A percentile compares a stretch with the other conserved stretches of the same genome.
Evolutionary conservation across 306 rosid genomes (phyloP).

Genomic region (Castanea crenata): DNA sequence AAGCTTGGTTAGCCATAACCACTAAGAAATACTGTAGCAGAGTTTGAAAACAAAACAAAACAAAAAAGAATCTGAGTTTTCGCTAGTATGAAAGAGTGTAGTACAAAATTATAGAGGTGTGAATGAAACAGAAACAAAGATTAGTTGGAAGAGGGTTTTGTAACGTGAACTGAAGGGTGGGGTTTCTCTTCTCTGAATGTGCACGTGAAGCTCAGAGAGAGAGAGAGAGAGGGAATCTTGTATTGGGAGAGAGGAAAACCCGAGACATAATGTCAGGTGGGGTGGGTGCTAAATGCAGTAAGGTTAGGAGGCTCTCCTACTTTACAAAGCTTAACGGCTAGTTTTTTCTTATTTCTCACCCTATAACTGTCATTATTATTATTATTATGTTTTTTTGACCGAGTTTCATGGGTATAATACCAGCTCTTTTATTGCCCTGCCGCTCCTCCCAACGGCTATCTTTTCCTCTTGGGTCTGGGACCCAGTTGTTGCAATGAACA

Average conservation of each 20-base stretch:
- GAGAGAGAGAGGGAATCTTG: conserved; percentile 42
- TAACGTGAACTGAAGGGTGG: conserved; percentile 22
- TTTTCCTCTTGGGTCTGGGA: conserved; percentile 19
- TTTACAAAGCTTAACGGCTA: conserved; percentile 72
- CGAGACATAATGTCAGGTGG: conserved; percentile 47
- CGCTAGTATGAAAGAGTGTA: not conserved
- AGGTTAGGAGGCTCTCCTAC: conserved; percentile 31
- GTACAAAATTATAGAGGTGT: not conserved
- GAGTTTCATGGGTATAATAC: conserved; percentile 20
- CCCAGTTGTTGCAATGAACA: conserved; percentile 7
- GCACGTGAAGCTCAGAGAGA: conserved; percentile 56
- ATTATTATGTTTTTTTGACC: conserved; percentile 1
- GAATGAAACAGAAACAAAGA: conserved; percentile 23
- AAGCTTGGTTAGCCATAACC: conserved; percentile 26
- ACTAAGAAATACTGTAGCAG: not conserved
- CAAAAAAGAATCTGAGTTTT: not conserved
- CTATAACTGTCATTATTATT: not conserved
- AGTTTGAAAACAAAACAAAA: not conserved
- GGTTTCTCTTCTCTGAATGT: conserved; percentile 27
- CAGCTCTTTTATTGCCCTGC: conserved; percentile 38
- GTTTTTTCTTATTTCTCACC: conserved; percentile 22
- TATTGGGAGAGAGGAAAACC: conserved; percentile 39
- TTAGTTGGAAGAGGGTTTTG: conserved; percentile 29
- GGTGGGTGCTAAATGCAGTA: conserved; percentile 12
- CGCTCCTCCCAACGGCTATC: conserved; percentile 65